phyloP scores from a whole-genome alignment of 1,284 basidiomycete genomes.

The Vanrija sp. region DNA sequence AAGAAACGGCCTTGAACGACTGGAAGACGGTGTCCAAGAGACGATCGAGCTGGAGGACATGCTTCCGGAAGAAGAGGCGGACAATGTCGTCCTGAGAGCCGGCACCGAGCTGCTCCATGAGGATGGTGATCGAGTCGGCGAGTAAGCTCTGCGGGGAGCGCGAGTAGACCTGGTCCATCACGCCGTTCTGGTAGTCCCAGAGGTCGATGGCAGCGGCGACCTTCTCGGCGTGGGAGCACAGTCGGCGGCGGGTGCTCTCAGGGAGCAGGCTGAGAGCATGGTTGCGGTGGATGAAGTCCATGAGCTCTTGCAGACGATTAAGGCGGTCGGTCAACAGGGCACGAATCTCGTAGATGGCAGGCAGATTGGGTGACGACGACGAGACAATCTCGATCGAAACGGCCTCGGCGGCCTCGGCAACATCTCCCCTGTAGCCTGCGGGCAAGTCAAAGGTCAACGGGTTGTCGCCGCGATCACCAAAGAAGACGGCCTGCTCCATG shows the following conservation, averaged over 20 bases:
- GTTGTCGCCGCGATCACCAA: constrained; percentile 52
- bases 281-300: constrained; percentile 83
- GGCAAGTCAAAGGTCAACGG: constrained; percentile 54
- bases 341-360: constrained; percentile 72
- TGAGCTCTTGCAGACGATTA: constrained; percentile 71
- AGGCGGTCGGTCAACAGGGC: constrained; percentile 72
- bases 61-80: constrained; percentile 76
- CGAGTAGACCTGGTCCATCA: constrained; percentile 40
- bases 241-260: constrained; percentile 65
- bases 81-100: constrained; percentile 68
- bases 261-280: constrained; percentile 73
- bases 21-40: constrained; percentile 42
- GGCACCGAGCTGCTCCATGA: constrained; percentile 39
- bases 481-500: constrained; percentile 57
- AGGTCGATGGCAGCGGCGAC: constrained; percentile 75
- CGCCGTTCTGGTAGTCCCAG: constrained; percentile 71
- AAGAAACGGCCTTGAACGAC: constrained; percentile 25
- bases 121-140: constrained; percentile 44
- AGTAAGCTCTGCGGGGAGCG: constrained; percentile 44
- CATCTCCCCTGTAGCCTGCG: constrained; percentile 49
- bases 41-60: constrained; percentile 52
- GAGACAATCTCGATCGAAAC: constrained; percentile 52
- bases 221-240: constrained; percentile 85
- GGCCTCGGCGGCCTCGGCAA: constrained; percentile 51
- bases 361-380: constrained; percentile 68